phyloP scores from a whole-genome alignment of 192 early-diverging fungal genomes.

The Podila verticillata region DNA sequence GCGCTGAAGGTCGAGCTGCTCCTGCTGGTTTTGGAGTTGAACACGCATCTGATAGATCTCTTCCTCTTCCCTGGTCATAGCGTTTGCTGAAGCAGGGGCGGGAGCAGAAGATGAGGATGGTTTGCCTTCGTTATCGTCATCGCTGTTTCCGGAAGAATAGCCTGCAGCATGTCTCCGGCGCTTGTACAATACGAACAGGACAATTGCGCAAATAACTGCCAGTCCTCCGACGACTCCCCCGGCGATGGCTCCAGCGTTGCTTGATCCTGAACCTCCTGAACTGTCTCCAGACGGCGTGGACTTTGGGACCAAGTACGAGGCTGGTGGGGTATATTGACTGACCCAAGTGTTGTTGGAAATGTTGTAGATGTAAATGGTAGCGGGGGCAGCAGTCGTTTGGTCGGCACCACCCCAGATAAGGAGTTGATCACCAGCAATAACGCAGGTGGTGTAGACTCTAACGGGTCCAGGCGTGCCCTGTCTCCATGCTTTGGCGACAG shows the following conservation, averaged over 20 bases:
- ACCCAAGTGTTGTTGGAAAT: constrained; percentile 15
- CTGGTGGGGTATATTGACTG: constrained; percentile 15
- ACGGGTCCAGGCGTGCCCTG: constrained; percentile 17
- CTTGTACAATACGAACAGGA: constrained; percentile 5
- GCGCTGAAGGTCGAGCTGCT: neutral
- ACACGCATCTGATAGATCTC: neutral
- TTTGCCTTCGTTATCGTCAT: neutral
- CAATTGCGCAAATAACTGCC: constrained; percentile 9
- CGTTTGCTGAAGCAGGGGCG: neutral
- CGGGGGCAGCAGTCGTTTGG: neutral
- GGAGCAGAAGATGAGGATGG: neutral
- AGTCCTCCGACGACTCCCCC: constrained; percentile 29
- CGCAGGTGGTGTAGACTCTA: constrained; percentile 27
- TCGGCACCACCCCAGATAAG: constrained; percentile 33
- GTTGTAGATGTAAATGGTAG: constrained; percentile 14
- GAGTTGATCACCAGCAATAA: constrained; percentile 22
- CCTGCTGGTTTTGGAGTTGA: neutral
- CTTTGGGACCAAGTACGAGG: constrained; percentile 7
- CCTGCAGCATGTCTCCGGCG: neutral
- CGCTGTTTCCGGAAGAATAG: neutral
- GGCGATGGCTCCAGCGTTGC: constrained; percentile 30
- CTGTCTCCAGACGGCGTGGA: neutral
- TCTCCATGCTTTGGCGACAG: constrained; percentile 7
- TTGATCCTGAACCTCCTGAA: neutral
- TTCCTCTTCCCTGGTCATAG: neutral